Evolutionary conservation across 2,329 filamentous ascomycete species (phyloP).

Genomic region (Dactylellina leptospora): DNA sequence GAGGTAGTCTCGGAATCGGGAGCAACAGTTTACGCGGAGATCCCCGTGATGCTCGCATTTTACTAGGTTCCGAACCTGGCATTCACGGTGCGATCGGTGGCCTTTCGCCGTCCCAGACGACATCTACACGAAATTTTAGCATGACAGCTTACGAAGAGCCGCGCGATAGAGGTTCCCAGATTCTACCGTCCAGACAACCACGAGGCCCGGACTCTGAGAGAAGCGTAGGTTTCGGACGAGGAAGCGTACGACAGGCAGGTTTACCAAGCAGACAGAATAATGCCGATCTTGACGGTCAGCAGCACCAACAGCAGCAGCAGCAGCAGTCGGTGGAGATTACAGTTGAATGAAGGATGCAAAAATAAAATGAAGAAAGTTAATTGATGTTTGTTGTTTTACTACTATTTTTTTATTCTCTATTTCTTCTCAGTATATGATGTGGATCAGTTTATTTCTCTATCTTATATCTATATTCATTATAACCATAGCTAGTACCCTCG

Average conservation of each 20-base stretch:
- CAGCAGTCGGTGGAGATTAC: conserved; percentile 57
- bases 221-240: conserved; percentile 57
- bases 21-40: conserved; percentile 56
- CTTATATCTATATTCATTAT: conserved; percentile 33
- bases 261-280: conserved; percentile 41
- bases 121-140: conserved; percentile 55
- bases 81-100: conserved; percentile 51
- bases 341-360: conserved; percentile 56
- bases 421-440: conserved; percentile 42
- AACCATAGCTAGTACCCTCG: conserved; percentile 33
- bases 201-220: conserved; percentile 58
- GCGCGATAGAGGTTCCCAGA: conserved; percentile 55
- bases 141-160: conserved; percentile 56
- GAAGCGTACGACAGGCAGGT: conserved; percentile 39
- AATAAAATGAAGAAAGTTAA: conserved; percentile 30
- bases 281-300: conserved; percentile 50
- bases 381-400: conserved; percentile 39
- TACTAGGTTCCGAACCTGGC: conserved; percentile 53
- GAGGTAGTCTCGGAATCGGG: conserved; percentile 57
- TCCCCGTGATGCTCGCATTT: conserved; percentile 57
- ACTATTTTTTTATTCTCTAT: conserved; percentile 25
- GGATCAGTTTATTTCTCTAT: conserved; percentile 51
- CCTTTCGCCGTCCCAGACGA: conserved; percentile 53
- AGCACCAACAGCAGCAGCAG: conserved; percentile 44
- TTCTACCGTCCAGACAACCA: conserved; percentile 57